These are phyloP conservation scores for Candida ponderosae DNA, from an alignment of 805 yeast genomes.

Conservation along the genomic window DNA sequence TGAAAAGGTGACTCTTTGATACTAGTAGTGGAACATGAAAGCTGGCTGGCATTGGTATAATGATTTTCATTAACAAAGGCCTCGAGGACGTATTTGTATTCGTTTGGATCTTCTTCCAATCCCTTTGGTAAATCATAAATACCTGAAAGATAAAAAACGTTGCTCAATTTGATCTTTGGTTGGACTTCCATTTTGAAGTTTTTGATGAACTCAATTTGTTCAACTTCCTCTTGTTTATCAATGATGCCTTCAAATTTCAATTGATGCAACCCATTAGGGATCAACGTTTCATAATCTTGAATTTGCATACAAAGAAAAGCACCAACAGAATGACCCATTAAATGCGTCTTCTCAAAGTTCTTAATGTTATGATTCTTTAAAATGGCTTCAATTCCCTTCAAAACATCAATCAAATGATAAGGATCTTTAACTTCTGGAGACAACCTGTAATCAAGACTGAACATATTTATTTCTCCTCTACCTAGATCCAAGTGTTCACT, in stretches of 20 bases:
- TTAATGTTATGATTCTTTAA: neutral
- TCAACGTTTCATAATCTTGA: neutral
- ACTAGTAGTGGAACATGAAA: neutral
- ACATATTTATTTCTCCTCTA: neutral
- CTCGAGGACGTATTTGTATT: neutral
- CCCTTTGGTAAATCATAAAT: neutral
- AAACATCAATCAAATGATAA: neutral
- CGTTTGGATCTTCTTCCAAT: neutral
- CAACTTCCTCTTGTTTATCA: neutral
- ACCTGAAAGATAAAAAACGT: neutral
- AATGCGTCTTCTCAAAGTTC: neutral
- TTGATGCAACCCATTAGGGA: neutral
- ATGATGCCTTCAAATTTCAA: neutral
- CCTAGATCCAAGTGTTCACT: neutral
- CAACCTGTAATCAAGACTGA: neutral
- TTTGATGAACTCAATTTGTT: neutral
- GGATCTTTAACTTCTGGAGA: neutral
- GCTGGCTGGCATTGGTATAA: neutral
- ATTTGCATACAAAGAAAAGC: neutral
- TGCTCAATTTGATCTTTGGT: neutral
- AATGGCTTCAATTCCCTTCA: neutral
- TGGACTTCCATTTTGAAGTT: neutral
- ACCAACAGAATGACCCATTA: slow-evolving; percentile 1
- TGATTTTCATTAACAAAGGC: neutral
- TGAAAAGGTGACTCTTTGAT: neutral